Evolutionary conservation across 306 rosid species (phyloP), one percentile per base, ranked within the genome.

Genomic region (Ochetophila trinervis): DNA sequence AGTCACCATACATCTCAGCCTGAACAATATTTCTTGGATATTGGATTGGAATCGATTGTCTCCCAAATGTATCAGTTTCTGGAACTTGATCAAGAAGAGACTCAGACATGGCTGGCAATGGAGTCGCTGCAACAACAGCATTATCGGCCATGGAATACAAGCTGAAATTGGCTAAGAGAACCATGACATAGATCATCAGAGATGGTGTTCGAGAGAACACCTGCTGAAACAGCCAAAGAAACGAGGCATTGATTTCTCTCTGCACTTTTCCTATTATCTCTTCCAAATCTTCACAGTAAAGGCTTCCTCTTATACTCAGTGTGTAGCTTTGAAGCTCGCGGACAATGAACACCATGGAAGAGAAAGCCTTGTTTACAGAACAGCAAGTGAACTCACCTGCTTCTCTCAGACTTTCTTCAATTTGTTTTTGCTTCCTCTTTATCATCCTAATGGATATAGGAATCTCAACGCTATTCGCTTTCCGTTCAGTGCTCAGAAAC

Each of bases 181-280:
- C 69, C 95, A 91, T 87, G 50, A 87, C 74, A 22, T 77, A 53
- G 15, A 88, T 82, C 92, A 84, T 82, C 16, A 87, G 87, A 71
- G 71, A 73, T 15, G 96, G 98, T 0, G 95, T 85, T 23, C 74
- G 77, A 3, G 84, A 82, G 53, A 87, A 84, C 50, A 91, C 90
- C 59, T 82, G 85, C 69, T 87, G 92, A 49, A 91, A 91, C 19
- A 89, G 55, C 92, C 95, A 89, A 0, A 83, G 88, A 55, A 87
- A 88, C 12, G 98, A 87, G 50, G 71, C 83, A 64, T 85, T 84
- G 79, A 85, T 77, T 18, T 88, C 96, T 24, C 79, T 80, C 68
- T 66, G 67, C 52, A 82, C 59, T 63, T 80, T 85, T 17, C 72
- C 60, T 36, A 85, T 72, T 14, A 82, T 68, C 62, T 79, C 82